phyloP scores from a whole-genome alignment of 371 early-diverging fungal genomes.

The Mortierella sp. region DNA sequence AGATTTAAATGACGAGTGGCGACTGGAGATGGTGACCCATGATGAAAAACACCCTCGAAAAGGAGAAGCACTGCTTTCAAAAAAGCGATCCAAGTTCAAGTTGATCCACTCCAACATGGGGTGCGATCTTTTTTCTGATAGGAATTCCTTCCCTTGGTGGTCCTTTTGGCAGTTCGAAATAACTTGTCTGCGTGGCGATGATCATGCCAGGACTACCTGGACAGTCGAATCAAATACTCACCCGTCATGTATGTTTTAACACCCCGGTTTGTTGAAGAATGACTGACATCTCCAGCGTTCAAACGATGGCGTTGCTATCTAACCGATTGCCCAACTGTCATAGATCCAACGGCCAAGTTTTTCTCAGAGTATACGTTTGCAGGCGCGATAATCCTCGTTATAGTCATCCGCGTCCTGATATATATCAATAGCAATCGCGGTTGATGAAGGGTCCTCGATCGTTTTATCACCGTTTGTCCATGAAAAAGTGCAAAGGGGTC shows the following conservation, averaged over 20 bases:
- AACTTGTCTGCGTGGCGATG: conserved; percentile 77
- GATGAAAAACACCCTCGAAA: conserved; percentile 62
- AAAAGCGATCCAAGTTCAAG: conserved; percentile 73
- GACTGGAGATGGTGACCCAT: conserved; percentile 73
- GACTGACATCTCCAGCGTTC: too few species aligned
- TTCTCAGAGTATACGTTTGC: conserved; percentile 85
- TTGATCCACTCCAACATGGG: conserved; percentile 76
- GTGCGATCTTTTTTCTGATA: conserved; percentile 83
- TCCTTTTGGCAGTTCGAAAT: conserved; percentile 96
- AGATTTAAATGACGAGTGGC: conserved; percentile 78
- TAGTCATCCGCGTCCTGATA: conserved; percentile 53
- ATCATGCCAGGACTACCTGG: conserved; percentile 74
- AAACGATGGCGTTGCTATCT: too few species aligned
- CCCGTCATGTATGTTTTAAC: conserved; percentile 55
- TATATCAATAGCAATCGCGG: conserved; percentile 77
- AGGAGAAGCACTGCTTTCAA: conserved; percentile 62
- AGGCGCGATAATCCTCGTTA: conserved; percentile 62
- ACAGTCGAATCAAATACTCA: conserved; percentile 63
- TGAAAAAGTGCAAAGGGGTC: too few species aligned
- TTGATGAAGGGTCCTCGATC: too few species aligned
- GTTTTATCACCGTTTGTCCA: too few species aligned
- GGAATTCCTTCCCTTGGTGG: conserved; percentile 92
- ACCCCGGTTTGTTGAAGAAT: too few species aligned
- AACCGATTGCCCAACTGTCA: too few species aligned
- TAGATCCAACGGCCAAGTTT: too few species aligned